Base-by-base conservation (phyloP, 2,329 filamentous ascomycete genomes). In the Stemphylium lycopersici region DNA sequence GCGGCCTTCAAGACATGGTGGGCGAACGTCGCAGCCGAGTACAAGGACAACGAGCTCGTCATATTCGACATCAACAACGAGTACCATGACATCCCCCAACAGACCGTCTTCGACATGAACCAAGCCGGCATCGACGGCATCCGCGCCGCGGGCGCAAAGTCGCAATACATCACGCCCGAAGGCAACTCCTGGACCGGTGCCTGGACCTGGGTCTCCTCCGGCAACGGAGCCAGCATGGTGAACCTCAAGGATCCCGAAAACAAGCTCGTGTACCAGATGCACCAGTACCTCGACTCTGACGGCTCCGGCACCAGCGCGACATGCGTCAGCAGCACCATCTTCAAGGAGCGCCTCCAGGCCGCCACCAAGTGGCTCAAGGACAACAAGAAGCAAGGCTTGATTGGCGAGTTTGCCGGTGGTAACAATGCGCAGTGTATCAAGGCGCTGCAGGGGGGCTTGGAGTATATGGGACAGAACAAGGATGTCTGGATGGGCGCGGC, bases 141-240 rank as follows among this genome's bases (percentile, higher is more conserved):
- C 49, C 74, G 78, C 26, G 73, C 70, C 18, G 75, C 77, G 0
- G 78, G 78, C 24, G 78, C 78, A 3, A 77, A 63, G 0, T 68
- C 62, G n/a, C 83, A 86, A 62, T 83, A 81, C 69, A 85, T 86
- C 66, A 84, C 83, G n/a, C 82, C 83, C 15, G 84, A 86, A 61
- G 83, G 84, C 52, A 84, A 83, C 67, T 74, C 75, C 13, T 84
- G 71, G 65, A 73, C 71, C 11, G 78, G 78, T 20, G 75, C 75
- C 2, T 77, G 73, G 74, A 81, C 79, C 7, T 84, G 83, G 83
- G 73, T 79, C 12, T 78, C 69, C 3, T 73, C 72, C 12, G 79
- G 79, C 37, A 82, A 82, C 63, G 75, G 53, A 32, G 75, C 76
- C 4, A 73, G 75, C 39, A 76, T 83, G 53, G 76, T 78, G 50